phyloP scores from a whole-genome alignment of 768 basidiomycete genomes.

The Clitopilus hobsonii region DNA sequence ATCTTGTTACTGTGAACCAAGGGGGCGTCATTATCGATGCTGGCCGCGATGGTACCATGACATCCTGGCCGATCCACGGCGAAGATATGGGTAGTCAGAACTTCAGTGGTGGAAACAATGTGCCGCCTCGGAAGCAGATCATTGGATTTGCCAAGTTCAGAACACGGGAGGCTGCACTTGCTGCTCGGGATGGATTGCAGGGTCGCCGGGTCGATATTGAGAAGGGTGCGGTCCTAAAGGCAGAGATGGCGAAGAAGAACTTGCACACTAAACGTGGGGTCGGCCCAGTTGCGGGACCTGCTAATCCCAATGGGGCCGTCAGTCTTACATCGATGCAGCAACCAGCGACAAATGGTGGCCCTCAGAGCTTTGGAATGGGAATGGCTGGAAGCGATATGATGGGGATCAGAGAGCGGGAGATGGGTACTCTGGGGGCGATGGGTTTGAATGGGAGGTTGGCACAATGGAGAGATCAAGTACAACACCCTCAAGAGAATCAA shows the following conservation, averaged over 20 bases:
- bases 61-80: slow-evolving; percentile 56
- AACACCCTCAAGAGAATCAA: slow-evolving; percentile 13
- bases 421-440: slow-evolving; percentile 42
- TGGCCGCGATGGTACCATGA: slow-evolving; percentile 65
- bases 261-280: slow-evolving; percentile 91
- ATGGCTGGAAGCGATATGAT: slow-evolving; percentile 19
- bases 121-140: slow-evolving; percentile 85
- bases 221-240: slow-evolving; percentile 89
- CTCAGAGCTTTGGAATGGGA: slow-evolving; percentile 15
- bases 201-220: slow-evolving; percentile 89
- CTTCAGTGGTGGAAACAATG: slow-evolving; percentile 26
- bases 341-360: slow-evolving; percentile 15
- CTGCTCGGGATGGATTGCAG: slow-evolving; percentile 83
- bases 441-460: slow-evolving; percentile 32
- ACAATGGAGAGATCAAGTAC: slow-evolving; percentile 31
- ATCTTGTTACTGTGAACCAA: slow-evolving; percentile 77
- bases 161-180: slow-evolving; percentile 79
- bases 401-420: slow-evolving; percentile 38
- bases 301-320: slow-evolving; percentile 12
- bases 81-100: slow-evolving; percentile 28
- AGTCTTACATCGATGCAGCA: slow-evolving; percentile 14
- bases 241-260: slow-evolving; percentile 99
- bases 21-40: slow-evolving; percentile 80
- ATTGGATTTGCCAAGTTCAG: slow-evolving; percentile 98
- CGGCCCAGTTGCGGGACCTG: slow-evolving; percentile 47